Evolutionary conservation across 176 grass and related monocot genomes (phyloP), one percentile per base, ranked within the genome.

Genomic region (Raddia guianensis): DNA sequence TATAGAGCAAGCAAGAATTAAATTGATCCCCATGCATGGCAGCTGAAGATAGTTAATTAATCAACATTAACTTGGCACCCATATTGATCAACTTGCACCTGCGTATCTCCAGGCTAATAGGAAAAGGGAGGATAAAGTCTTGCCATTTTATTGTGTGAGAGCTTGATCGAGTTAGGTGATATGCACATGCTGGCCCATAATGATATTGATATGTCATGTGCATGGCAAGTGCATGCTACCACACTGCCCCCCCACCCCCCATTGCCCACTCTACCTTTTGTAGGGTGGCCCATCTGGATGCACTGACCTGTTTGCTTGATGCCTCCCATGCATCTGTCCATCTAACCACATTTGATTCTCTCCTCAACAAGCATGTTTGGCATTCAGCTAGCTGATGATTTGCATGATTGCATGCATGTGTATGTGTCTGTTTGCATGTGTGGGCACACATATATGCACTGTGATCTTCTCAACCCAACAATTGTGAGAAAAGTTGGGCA

Each of bases 211-310:
- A 44, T 88, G 34, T 84, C 80, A 84, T 84, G 86, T 80, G 75
- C 66, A 72, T 44, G 74, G 19, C 83, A 35, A 85, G 56, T 85
- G 80, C 72, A 42, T 48, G 68, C 46, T 63, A 56, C 68, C 68
- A 63, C 57, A 63, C 57, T 40, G 2, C 37, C 37, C 37, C 37
- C 27, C 44, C 44, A 40, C 37, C 37, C 37, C 27, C 44, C 44
- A 40, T 63, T 80, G 76, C 81, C 81, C 76, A 89, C 87, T 84
- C 87, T 80, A 75, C 70, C 76, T 75, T 89, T 74, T 84, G 75
- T 74, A 80, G 87, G 75, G 87, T 89, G 76, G 63, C 76, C 87
- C 87, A 89, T 73, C 55, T 83, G 6, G 45, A 21, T 76, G 40
- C 32, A 56, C 27, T 72, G 75, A 62, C 59, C 68, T 75, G 45